Percentiles rank a stretch among this genome's conserved stretches.
Conservation (phyloP, 2,329 filamentous ascomycete genomes). For the Cladophialophora immunda region DNA sequence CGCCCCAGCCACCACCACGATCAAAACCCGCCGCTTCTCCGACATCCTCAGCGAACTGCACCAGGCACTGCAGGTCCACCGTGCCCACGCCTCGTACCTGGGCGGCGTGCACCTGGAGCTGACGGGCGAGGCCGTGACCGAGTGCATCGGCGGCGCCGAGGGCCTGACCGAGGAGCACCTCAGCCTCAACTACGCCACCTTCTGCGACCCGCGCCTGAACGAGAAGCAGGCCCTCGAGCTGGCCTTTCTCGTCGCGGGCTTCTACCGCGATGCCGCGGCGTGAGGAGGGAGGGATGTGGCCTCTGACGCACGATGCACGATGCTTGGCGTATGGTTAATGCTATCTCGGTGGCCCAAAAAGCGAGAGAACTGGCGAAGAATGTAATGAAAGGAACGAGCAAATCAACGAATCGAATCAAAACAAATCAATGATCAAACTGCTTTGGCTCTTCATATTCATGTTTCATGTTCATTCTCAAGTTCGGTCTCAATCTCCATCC, state of each 20-base stretch:
- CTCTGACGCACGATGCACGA: too few relatives aligned
- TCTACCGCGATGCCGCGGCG: conserved; percentile 67
- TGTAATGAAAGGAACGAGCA: background rate
- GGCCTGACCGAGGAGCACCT: conserved; percentile 88
- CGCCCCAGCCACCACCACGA: conserved; percentile 64
- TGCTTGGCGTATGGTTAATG: too few relatives aligned
- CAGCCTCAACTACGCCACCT: conserved; percentile 90
- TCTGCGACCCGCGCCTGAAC: conserved; percentile 93
- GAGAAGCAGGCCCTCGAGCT: conserved; percentile 97
- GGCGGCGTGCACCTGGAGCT: conserved; percentile 95
- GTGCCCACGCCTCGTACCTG: conserved; percentile 81
- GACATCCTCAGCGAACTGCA: conserved; percentile 89
- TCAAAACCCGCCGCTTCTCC: conserved; percentile 92
- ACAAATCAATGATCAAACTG: background rate
- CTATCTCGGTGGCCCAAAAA: too few relatives aligned
- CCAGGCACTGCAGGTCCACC: conserved; percentile 84
- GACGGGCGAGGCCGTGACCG: conserved; percentile 94
- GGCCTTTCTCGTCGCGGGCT: conserved; percentile 90
- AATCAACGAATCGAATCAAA: background rate
- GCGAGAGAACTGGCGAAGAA: too few relatives aligned
- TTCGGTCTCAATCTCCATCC: background rate
- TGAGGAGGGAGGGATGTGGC: too few relatives aligned
- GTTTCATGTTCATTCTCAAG: background rate
- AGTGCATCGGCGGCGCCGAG: conserved; percentile 91
- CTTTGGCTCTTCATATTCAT: background rate